Base-by-base conservation (phyloP, 345 rosid genomes). In the Brassica rapa region DNA sequence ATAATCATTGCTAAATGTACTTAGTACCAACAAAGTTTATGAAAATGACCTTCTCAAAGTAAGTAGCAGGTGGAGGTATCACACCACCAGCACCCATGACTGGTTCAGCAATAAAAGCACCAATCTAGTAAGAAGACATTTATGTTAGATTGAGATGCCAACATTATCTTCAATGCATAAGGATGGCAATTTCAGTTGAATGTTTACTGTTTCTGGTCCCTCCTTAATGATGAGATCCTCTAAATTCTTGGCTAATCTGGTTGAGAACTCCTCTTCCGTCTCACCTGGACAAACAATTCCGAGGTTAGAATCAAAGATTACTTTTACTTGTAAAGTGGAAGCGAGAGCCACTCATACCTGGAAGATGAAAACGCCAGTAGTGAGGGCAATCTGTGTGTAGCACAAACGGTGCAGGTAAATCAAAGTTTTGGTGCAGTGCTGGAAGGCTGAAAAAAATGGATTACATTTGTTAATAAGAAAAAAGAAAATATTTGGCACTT, bases 81-180 rank as follows among this genome's bases (percentile, higher is more conserved):
- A 93, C 98, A 43, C 98, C 98, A 53, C 99, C 98, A 49, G 97
- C 98, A 62, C 99, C 97, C 98, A 95, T 93, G 77, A 95, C 94
- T 53, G 97, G 98, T 72, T 93, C 99, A 27, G 97, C 98, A 2
- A 95, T 93, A 84, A 93, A 95, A 66, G 98, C 99, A 80, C 89
- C 98, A 83, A 95, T 89, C 98, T 93, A 87, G 72, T 65, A 25
- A 56, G 49, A 80, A 77, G n/a, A 55, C 5, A 69, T 74, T 19
- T 55, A 39, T 41, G 65, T 80, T 70, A 74, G 71, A 62, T 6
- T 62, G 66, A 68, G 71, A 74, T 69, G n/a, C 75, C 15, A 46
- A 49, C 56, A n/a, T 51, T 0, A 49, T 51, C 56, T 5, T 51
- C 6, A 51, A n/a, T 1, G 23, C 60, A 62, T 37, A 61, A 68